Evolutionary conservation across 305 asterid species (phyloP).

Genomic region (Nicotiana rustica): DNA sequence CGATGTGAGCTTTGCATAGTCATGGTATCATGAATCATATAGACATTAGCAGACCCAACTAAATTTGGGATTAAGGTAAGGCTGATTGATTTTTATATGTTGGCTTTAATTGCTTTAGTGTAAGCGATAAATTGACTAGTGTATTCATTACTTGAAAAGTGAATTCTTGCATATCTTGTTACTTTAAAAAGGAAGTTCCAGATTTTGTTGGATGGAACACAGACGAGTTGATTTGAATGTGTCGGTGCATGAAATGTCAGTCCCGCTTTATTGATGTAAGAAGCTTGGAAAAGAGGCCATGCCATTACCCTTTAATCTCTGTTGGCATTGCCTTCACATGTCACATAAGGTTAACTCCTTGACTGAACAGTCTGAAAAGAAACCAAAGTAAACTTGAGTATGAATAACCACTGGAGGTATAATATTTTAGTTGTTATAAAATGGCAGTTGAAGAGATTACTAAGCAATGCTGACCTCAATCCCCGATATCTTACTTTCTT

Average conservation of each 20-base stretch:
- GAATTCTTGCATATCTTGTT: conserved; percentile 2
- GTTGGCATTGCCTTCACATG: background rate
- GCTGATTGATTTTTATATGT: conserved; percentile 3
- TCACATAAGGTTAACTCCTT: conserved; percentile 11
- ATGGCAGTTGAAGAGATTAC: background rate
- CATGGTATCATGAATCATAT: conserved; percentile 18
- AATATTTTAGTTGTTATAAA: background rate
- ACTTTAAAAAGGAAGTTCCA: conserved; percentile 11
- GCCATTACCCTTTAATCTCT: conserved; percentile 12
- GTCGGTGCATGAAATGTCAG: conserved; percentile 20
- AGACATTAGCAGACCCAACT: background rate
- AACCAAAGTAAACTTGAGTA: background rate
- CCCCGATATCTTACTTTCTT: background rate
- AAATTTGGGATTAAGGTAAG: background rate
- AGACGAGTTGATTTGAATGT: background rate
- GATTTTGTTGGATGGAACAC: conserved; percentile 26
- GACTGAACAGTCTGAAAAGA: conserved; percentile 6
- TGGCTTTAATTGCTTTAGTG: conserved; percentile 9
- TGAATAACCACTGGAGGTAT: background rate
- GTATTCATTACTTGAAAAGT: background rate
- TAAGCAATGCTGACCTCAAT: background rate
- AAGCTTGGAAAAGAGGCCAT: background rate
- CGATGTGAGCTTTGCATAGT: background rate
- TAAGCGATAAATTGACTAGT: conserved; percentile 2
- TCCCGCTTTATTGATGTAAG: conserved; percentile 21